Evolutionary conservation across 768 basidiomycete genomes (phyloP), one percentile per base, ranked within the genome.

Genomic region (Tricholoma furcatifolium): DNA sequence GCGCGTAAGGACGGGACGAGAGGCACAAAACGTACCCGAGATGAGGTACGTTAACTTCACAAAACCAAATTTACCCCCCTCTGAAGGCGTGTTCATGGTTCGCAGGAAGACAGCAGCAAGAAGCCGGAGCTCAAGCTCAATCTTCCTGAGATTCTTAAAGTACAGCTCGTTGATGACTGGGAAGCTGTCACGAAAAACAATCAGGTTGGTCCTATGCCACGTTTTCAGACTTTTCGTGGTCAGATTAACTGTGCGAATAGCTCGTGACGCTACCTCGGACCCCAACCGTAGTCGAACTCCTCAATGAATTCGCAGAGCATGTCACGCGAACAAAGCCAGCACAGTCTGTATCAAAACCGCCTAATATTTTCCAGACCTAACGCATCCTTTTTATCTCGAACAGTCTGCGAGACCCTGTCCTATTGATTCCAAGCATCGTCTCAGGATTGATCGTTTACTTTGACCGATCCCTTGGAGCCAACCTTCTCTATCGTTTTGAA

Each of bases 81-180:
- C 30, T 58, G 17, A 45, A 43, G 21, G 27, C 40, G 30, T 14
- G 24, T 45, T 24, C 21, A 36, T 43, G 44, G 53, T 31, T 12
- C 7, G n/a, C 60, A 94, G 81, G 91, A 91, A 47, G 94, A 96
- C 23, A 81, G 74, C 55, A 74, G 74, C 64, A 85, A 83, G 67
- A 85, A 88, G 59, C 88, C 91, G 1, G 95, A 98, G 63, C 85
- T 98, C 79, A 93, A 91, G 71, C 76, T 99, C 45, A 81, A 76
- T 53, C 85, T 97, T 4, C 97, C 96, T 0, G 97, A 98, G 61
- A 68, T 80, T n/a, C 78, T 98, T 56, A 98, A 97, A 67, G 80
- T 85, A 27, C 78, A 88, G 43, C 77, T 99, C 34, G 94, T 98
- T 2, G 94, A 98, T 63, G 97, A 98, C 60, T 99, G 97, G 97